Evolutionary conservation across 192 early-diverging fungal species (phyloP).

Genomic region (Piromyces finnis): DNA sequence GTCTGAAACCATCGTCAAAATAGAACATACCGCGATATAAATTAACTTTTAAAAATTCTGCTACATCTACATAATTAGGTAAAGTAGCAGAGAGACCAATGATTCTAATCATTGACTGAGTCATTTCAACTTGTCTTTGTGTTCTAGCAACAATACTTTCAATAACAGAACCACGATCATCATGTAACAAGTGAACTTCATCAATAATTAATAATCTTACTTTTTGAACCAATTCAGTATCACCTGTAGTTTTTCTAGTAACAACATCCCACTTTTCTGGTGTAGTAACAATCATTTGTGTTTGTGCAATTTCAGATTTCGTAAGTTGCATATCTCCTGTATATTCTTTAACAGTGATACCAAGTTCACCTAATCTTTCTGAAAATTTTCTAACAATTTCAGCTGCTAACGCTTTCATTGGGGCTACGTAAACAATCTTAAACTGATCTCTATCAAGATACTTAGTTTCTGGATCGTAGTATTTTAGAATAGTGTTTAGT

Average conservation of each 20-base stretch:
- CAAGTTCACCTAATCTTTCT: constrained; percentile 59
- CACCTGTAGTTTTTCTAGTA: constrained; percentile 86
- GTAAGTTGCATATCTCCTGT: constrained; percentile 98
- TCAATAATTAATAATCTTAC: constrained; percentile 89
- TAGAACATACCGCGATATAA: constrained; percentile 83
- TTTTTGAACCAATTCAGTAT: constrained; percentile 78
- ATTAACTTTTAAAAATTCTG: constrained; percentile 72
- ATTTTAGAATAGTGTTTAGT: constrained; percentile 56
- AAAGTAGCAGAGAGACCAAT: constrained; percentile 94
- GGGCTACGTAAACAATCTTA: constrained; percentile 97
- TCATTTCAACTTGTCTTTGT: constrained; percentile 69
- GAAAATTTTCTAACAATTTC: constrained; percentile 90
- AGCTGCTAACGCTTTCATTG: constrained; percentile 94
- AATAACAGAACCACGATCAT: constrained; percentile 89
- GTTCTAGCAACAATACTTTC: constrained; percentile 94
- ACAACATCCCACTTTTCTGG: constrained; percentile 99
- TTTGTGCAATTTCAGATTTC: constrained; percentile 75
- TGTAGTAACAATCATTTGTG: constrained; percentile 97
- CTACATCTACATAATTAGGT: constrained; percentile 95
- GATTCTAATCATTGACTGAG: constrained; percentile 88
- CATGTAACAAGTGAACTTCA: constrained; percentile 93
- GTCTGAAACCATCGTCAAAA: constrained; percentile 89
- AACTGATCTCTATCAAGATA: constrained; percentile 68
- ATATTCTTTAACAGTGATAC: constrained; percentile 74
- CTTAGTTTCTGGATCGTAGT: constrained; percentile 15